Evolutionary conservation across 208 protist species (phyloP), one percentile per base, ranked within the genome.

Genomic region (Trypanosoma melophagium): DNA sequence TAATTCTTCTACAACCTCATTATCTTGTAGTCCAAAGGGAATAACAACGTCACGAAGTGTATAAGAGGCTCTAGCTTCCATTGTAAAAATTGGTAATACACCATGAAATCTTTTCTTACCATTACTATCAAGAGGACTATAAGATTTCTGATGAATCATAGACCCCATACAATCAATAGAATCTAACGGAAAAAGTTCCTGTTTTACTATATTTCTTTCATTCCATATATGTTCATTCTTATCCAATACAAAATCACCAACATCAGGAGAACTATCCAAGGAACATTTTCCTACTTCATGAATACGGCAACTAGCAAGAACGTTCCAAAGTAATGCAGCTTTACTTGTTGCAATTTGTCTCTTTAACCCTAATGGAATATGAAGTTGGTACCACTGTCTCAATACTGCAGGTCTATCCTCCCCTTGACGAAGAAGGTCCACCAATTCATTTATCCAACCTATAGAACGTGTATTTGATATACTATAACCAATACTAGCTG

Each of bases 221-320:
- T 25, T 2, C 0, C 13, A 0, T n/a, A 40, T 25, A 51, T 56
- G 8, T 52, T 17, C 41, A 50, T 60, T 28, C 45, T 56, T 13
- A 19, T 7, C 21, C n/a, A 62, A 10, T 21, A 90, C 81, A 79
- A 92, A 90, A 58, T 94, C 88, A 16, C 88, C 88, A 13, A 63
- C 60, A 9, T 81, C 63, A 14, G 87, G 83, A 0, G 50, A 28
- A 13, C 73, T 66, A 12, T 70, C 76, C 3, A 57, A 28, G 12
- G 52, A 61, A 66, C 42, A 73, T 42, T 40, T 40, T 19, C 59
- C 66, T 60, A 71, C 13, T 44, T 70, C 42, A 21, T 77, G 65
- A 59, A 95, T 58, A 16, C 89, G 83, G 54, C 76, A 82, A 65
- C 86, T 95, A 25, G 81, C 83, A 51, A 92, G 41, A 41, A 89